Conservation (phyloP, 345 rosid species). For the Viola odorata region DNA sequence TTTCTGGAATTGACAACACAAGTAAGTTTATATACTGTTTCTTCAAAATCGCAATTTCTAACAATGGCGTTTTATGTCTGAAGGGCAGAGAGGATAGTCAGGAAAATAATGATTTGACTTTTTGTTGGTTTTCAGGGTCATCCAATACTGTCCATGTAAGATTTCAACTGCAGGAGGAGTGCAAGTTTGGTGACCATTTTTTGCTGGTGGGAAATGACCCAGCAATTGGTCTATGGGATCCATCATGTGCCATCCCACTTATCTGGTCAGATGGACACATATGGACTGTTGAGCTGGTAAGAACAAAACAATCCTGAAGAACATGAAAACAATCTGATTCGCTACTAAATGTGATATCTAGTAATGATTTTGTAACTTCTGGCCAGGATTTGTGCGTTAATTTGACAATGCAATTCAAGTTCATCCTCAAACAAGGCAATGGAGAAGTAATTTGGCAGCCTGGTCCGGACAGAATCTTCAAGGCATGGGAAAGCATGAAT, state of each 20-base stretch:
- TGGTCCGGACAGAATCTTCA: slow-evolving; percentile 30
- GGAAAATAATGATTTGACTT: neutral
- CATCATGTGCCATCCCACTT: slow-evolving; percentile 20
- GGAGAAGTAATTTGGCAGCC: slow-evolving; percentile 33
- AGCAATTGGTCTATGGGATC: slow-evolving; percentile 30
- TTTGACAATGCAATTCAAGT: slow-evolving; percentile 26
- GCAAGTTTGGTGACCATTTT: slow-evolving; percentile 21
- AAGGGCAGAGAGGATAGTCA: no score
- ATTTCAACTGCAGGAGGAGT: slow-evolving; percentile 28
- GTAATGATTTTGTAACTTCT: neutral
- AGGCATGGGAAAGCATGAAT: slow-evolving; percentile 23
- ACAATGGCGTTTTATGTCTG: neutral
- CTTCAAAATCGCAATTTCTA: neutral
- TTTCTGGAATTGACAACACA: neutral
- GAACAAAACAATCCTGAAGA: neutral
- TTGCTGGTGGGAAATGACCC: slow-evolving; percentile 27
- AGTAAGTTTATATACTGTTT: slow-evolving; percentile 6
- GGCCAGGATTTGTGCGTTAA: slow-evolving; percentile 21
- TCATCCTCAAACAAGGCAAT: slow-evolving; percentile 15
- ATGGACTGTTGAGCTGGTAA: slow-evolving; percentile 36
- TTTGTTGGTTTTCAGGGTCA: slow-evolving; percentile 6
- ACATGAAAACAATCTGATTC: no score
- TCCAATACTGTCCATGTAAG: slow-evolving; percentile 25
- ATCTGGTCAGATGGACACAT: slow-evolving; percentile 31
- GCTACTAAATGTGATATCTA: neutral